Evolutionary conservation across 805 yeast species (phyloP), one percentile per base, ranked within the genome.

Genomic region (Danielozyma ontarioensis): DNA sequence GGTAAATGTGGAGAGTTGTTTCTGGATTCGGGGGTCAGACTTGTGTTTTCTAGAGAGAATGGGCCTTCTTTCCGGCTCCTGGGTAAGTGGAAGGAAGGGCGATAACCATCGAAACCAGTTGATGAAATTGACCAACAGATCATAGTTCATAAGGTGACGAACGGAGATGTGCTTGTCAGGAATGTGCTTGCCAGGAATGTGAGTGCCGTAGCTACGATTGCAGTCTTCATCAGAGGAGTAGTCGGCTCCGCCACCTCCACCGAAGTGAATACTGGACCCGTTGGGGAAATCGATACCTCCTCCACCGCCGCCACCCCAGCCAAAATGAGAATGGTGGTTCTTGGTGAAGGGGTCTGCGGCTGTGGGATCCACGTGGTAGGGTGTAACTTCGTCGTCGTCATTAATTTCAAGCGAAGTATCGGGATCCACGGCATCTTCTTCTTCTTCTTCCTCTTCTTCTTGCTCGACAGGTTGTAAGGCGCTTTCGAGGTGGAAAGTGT

Each of bases 401-500:
- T 36, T 35, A 27, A 33, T 35, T 10, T 35, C 40, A 13, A 10
- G 6, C 10, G 33, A 10, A 17, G 34, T 15, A 13, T 27, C 21
- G 8, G 17, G 17, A 3, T 23, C 26, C 13, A 35, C 26, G 4
- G 45, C 42, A 27, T 41, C 39, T 10, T 29, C 22, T 24, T 29
- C 36, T 7, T 40, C 40, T 24, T 34, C 34, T 19, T 33, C 3
- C 11, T 15, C 19, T n/a, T 14, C 13, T 19, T 32, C 27, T 28
- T 29, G 40, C 37, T 32, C 36, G 33, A 15, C 24, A 13, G 30
- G 25, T 19, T 47, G 51, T 14, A 44, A 32, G 7, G 51, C 57
- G 14, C 46, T 45, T 29, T 57, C 49, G 27, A 60, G 44, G 41
- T 64, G 62, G 33, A 50, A 53, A 0, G 71, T 64, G 36, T 65